Evolutionary conservation across 2,329 filamentous ascomycete genomes (phyloP).

Genomic region (Rhexocercosporidium sp.): DNA sequence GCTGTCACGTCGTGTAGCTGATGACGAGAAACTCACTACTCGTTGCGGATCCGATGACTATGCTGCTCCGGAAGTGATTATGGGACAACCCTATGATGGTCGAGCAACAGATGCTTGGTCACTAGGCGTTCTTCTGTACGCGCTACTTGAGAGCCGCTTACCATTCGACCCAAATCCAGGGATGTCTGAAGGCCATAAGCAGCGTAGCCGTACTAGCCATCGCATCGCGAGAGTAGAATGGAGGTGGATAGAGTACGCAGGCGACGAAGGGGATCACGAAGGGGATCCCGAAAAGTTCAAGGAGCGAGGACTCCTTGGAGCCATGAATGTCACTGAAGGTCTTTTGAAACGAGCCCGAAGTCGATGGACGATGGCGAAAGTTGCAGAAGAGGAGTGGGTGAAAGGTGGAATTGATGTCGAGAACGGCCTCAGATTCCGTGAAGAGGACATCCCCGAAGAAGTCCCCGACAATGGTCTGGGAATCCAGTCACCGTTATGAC

Average conservation of each 20-base stretch:
- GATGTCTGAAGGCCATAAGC: constrained; percentile 75
- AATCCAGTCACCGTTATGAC: constrained; percentile 8
- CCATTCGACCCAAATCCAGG: constrained; percentile 91
- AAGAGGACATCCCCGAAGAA: constrained; percentile 49
- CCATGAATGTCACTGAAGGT: constrained; percentile 81
- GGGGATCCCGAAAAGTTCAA: constrained; percentile 63
- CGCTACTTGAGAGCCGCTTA: constrained; percentile 87
- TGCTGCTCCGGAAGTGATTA: constrained; percentile 92
- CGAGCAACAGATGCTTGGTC: constrained; percentile 94
- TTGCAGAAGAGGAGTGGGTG: constrained; percentile 79
- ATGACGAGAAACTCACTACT: constrained; percentile 88
- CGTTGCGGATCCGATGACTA: constrained; percentile 97
- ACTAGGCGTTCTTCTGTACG: constrained; percentile 89
- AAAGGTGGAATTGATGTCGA: constrained; percentile 72
- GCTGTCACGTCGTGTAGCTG: constrained; percentile 82
- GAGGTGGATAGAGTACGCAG: constrained; percentile 88
- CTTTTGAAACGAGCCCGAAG: constrained; percentile 82
- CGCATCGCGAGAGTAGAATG: constrained; percentile 96
- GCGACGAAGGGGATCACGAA: constrained; percentile 87
- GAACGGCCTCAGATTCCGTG: constrained; percentile 62
- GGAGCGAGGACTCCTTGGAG: constrained; percentile 71
- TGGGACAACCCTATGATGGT: constrained; percentile 94
- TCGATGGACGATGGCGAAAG: constrained; percentile 76
- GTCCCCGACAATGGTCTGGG: constrained; percentile 17
- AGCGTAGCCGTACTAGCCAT: constrained; percentile 84